Evolutionary conservation across 2,329 filamentous ascomycete genomes (phyloP).

Genomic region (Microcyclospora tardicrescens): DNA sequence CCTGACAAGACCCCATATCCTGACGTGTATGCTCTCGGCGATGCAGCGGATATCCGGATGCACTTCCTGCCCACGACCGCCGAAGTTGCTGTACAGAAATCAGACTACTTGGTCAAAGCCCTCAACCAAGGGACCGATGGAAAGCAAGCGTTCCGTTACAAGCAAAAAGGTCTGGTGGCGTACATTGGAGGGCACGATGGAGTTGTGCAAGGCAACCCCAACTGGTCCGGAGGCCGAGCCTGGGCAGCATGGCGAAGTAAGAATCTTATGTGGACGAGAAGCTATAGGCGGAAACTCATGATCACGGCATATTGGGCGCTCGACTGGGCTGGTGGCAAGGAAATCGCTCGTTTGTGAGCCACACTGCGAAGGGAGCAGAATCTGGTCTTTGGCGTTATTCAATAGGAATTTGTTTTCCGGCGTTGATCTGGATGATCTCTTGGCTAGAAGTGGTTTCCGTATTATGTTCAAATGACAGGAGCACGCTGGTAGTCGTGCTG

Average conservation of each 20-base stretch:
- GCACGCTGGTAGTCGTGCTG: no score
- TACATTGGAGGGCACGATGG: conserved; percentile 32
- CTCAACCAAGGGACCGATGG: conserved; percentile 13
- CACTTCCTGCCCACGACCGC: conserved; percentile 24
- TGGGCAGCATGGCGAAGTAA: conserved; percentile 34
- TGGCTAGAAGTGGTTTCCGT: no score
- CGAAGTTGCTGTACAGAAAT: conserved; percentile 27
- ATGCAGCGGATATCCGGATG: conserved; percentile 27
- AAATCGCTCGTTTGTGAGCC: conserved; percentile 12
- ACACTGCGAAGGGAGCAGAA: no score
- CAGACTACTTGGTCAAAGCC: conserved; percentile 21
- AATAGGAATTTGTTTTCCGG: no score
- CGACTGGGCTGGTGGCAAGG: conserved; percentile 15
- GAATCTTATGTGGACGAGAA: conserved; percentile 19
- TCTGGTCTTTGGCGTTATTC: no score
- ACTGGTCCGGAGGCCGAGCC: conserved; percentile 30
- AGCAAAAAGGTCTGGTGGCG: conserved; percentile 26
- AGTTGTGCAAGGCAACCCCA: conserved; percentile 25
- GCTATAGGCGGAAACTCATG: conserved; percentile 19
- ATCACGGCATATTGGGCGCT: conserved; percentile 17
- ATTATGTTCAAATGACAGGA: no score
- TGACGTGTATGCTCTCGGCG: conserved; percentile 23
- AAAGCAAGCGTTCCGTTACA: conserved; percentile 23
- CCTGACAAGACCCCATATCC: conserved; percentile 15
- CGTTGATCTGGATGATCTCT: no score